phyloP scores from a whole-genome alignment of 2,329 filamentous ascomycete genomes.

The Neofusicoccum sp. region DNA sequence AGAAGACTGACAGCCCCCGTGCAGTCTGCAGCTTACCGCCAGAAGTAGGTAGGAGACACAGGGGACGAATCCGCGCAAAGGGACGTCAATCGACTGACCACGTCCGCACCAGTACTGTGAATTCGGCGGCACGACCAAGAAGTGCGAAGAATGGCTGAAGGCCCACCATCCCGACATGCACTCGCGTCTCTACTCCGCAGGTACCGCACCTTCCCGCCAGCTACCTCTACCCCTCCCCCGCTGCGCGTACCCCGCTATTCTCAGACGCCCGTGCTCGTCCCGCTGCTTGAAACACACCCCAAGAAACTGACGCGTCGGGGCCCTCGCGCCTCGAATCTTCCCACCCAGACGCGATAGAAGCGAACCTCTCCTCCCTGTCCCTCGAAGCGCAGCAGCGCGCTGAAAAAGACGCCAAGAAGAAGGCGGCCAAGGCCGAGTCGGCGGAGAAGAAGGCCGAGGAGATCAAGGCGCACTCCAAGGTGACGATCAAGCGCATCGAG shows the following conservation, averaged over 20 bases:
- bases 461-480: conserved; percentile 75
- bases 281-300: neutral
- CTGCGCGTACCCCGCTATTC: neutral
- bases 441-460: conserved; percentile 80
- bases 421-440: conserved; percentile 88
- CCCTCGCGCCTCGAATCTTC: too few relatives aligned
- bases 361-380: conserved; percentile 80
- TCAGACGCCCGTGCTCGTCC: neutral
- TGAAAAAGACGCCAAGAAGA: conserved; percentile 94
- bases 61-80: neutral
- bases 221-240: neutral
- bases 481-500: conserved; percentile 95
- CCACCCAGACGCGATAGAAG: conserved; percentile 62
- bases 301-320: neutral
- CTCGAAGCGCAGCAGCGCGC: conserved; percentile 91
- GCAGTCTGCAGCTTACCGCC: conserved; percentile 64
- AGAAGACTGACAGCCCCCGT: neutral
- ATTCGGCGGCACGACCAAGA: conserved; percentile 93
- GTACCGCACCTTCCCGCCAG: conserved; percentile 46
- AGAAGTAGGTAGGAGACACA: conserved; percentile 56
- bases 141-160: conserved; percentile 95
- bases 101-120: conserved; percentile 77
- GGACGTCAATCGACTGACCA: neutral
- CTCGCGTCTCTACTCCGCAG: conserved; percentile 77
- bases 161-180: conserved; percentile 73